Evolutionary conservation across 192 early-diverging fungal species (phyloP).

Genomic region (Coemansia sp.): DNA sequence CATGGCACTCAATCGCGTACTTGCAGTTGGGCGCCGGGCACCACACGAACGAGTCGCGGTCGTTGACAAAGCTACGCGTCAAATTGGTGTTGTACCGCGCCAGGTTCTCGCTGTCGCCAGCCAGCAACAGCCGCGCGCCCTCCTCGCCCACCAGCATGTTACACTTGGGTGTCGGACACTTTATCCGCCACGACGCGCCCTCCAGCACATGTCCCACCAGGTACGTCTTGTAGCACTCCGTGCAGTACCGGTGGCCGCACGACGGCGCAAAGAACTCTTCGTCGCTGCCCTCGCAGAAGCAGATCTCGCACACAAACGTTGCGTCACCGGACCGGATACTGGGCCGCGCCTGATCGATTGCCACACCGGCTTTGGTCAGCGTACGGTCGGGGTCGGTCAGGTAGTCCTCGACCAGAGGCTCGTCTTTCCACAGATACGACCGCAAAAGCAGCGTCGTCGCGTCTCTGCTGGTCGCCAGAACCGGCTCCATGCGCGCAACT

Average conservation of each 20-base stretch:
- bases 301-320: constrained; percentile 85
- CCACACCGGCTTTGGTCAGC: constrained; percentile 32
- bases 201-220: constrained; percentile 80
- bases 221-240: constrained; percentile 83
- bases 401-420: constrained; percentile 47
- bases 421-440: constrained; percentile 48
- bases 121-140: constrained; percentile 72
- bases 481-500: constrained; percentile 29
- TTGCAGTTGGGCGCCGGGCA: constrained; percentile 96
- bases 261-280: constrained; percentile 63
- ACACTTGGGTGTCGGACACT: constrained; percentile 79
- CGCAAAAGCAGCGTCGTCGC: constrained; percentile 44
- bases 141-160: constrained; percentile 78
- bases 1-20: constrained; percentile 88
- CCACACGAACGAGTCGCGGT: constrained; percentile 80
- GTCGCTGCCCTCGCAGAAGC: constrained; percentile 62
- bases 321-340: constrained; percentile 25
- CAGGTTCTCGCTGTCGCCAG: constrained; percentile 34
- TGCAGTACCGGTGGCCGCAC: constrained; percentile 90
- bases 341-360: constrained; percentile 12
- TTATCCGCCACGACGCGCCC: constrained; percentile 85
- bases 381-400: constrained; percentile 36
- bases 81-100: constrained; percentile 37
- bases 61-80: constrained; percentile 91
- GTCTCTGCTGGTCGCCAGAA: constrained; percentile 38